These are phyloP conservation scores for Pholiota molesta DNA, from an alignment of 768 basidiomycete genomes.

Conservation along the genomic window DNA sequence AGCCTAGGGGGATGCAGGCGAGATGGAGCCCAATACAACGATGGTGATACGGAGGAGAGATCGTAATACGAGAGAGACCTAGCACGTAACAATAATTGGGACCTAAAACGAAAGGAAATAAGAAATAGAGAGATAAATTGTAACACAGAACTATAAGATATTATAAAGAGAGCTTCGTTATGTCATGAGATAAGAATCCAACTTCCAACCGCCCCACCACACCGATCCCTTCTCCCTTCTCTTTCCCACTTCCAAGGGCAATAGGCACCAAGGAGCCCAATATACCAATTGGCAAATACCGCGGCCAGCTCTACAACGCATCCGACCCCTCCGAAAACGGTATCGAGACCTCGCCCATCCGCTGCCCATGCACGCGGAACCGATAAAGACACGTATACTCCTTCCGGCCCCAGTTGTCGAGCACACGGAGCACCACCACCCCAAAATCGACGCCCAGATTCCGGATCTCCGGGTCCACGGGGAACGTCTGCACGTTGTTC, in stretches of 20 bases:
- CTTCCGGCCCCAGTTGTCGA: constrained; percentile 85
- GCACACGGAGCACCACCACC: constrained; percentile 76
- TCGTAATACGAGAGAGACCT: constrained; percentile 4
- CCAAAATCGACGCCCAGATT: constrained; percentile 83
- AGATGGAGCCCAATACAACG: constrained; percentile 12
- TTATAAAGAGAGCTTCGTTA: constrained; percentile 5
- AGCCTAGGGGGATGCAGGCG: constrained; percentile 1
- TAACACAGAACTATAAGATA: constrained; percentile 1
- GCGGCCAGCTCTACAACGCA: not conserved
- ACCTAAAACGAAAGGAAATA: constrained; percentile 7
- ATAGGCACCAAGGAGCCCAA: not conserved
- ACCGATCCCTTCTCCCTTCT: not conserved
- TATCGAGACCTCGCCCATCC: constrained; percentile 42
- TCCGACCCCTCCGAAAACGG: constrained; percentile 28
- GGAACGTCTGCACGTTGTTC: constrained; percentile 77
- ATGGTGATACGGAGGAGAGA: not conserved
- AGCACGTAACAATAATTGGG: constrained; percentile 11
- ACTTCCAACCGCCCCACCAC: not conserved
- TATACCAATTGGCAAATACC: not conserved
- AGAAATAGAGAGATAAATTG: not conserved
- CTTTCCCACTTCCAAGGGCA: not conserved
- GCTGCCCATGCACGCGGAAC: constrained; percentile 76
- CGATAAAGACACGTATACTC: constrained; percentile 91
- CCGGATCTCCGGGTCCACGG: constrained; percentile 66
- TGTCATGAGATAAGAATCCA: constrained; percentile 6